phyloP scores from a whole-genome alignment of 2,329 filamentous ascomycete species.

The Bimuria novae-zelandiae region DNA sequence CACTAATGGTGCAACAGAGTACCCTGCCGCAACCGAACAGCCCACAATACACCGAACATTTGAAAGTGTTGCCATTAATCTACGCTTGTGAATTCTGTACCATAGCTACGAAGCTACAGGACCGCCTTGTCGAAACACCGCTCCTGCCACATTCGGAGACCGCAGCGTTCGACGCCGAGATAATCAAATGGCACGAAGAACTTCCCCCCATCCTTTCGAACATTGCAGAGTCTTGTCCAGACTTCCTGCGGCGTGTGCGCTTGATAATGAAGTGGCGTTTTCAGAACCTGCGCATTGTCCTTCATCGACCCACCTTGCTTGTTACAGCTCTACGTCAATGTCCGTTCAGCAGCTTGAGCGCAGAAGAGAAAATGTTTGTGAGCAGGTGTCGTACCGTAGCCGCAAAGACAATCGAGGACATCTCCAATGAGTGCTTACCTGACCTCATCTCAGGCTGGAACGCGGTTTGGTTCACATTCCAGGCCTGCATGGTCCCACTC shows the following conservation, averaged over 20 bases:
- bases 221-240: constrained; percentile 66
- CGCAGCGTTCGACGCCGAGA: constrained; percentile 66
- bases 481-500: constrained; percentile 78
- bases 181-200: constrained; percentile 73
- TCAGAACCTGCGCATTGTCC: constrained; percentile 75
- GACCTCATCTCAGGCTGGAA: constrained; percentile 83
- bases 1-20: constrained; percentile 4
- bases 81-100: constrained; percentile 81
- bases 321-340: constrained; percentile 61
- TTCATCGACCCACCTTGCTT: constrained; percentile 74
- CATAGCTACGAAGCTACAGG: constrained; percentile 77
- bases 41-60: constrained; percentile 55
- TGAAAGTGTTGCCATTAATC: constrained; percentile 70
- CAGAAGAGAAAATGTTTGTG: constrained; percentile 70
- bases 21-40: constrained; percentile 38
- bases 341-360: constrained; percentile 57
- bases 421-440: constrained; percentile 69
- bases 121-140: constrained; percentile 71
- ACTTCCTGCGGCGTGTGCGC: constrained; percentile 70
- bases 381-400: constrained; percentile 72
- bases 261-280: constrained; percentile 84
- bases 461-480: constrained; percentile 80
- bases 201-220: constrained; percentile 59
- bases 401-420: constrained; percentile 72
- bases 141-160: constrained; percentile 70